Evolutionary conservation across 768 basidiomycete species (phyloP).

Genomic region (Kwoniella sp.): DNA sequence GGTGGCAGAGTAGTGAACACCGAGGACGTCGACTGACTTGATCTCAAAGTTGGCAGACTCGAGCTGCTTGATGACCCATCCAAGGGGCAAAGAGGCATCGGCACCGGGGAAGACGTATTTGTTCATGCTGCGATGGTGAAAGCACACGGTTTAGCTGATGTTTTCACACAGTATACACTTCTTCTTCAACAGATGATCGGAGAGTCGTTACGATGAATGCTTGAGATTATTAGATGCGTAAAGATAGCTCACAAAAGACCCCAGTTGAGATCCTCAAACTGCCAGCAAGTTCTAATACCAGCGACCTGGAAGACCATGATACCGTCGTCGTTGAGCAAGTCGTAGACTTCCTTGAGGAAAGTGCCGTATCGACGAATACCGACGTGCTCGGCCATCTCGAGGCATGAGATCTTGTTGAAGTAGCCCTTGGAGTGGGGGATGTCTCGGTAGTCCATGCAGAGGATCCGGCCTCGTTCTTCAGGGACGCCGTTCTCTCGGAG

Average conservation of each 20-base stretch:
- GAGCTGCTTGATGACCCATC: conserved; percentile 78
- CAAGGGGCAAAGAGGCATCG: conserved; percentile 91
- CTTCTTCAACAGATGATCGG: too few species aligned
- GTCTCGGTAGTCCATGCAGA: conserved; percentile 91
- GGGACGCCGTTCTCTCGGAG: conserved; percentile 76
- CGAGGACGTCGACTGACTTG: conserved; percentile 93
- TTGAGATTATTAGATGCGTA: too few species aligned
- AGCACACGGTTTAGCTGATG: too few species aligned
- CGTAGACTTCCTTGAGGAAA: conserved; percentile 89
- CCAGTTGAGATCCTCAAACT: conserved; percentile 97
- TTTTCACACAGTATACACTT: too few species aligned
- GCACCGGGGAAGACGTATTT: conserved; percentile 95
- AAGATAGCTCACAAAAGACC: conserved; percentile 58
- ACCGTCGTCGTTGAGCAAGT: conserved; percentile 91
- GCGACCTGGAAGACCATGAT: conserved; percentile 96
- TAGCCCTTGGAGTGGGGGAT: conserved; percentile 72
- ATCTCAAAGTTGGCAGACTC: conserved; percentile 94
- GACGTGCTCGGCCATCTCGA: conserved; percentile 99
- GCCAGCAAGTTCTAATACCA: conserved; percentile 92
- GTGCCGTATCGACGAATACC: conserved; percentile 87
- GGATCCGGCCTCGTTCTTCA: conserved; percentile 76
- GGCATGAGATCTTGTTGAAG: conserved; percentile 89
- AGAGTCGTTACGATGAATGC: too few species aligned
- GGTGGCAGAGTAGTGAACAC: conserved; percentile 94
- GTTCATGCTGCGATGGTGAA: conserved; percentile 53